Evolutionary conservation across 177 flowering plant species (phyloP).

Genomic region (Tripterygium wilfordii): DNA sequence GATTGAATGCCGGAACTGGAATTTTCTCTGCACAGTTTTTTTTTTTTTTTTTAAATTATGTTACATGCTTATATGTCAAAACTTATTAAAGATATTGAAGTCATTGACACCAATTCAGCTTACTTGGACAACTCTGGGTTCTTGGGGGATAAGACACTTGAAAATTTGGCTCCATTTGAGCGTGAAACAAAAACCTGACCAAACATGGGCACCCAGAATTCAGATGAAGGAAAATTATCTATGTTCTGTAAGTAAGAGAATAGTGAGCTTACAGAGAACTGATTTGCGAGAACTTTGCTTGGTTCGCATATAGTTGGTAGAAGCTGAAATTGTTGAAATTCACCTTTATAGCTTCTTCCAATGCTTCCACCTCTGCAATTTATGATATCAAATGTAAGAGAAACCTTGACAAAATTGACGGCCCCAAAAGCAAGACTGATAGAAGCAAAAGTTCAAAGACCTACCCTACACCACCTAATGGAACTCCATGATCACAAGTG

Average conservation of each 20-base stretch:
- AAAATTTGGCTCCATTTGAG: conserved; percentile 25
- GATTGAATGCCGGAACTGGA: conserved; percentile 59
- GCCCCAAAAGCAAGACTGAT: background rate
- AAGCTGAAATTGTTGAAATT: conserved; percentile 77
- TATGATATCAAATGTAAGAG: no score
- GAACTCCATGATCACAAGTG: conserved; percentile 60
- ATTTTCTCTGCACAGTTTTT: conserved; percentile 50
- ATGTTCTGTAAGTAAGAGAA: no score
- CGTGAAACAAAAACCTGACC: conserved; percentile 44
- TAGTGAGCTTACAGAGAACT: conserved; percentile 89
- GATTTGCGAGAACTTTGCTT: conserved; percentile 70
- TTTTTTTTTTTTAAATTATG: no score
- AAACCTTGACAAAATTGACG: no score
- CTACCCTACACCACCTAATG: conserved; percentile 95
- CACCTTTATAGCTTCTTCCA: conserved; percentile 81
- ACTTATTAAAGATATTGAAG: no score
- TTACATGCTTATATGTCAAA: no score
- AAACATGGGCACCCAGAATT: no score
- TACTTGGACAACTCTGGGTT: conserved; percentile 20
- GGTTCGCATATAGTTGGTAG: conserved; percentile 61
- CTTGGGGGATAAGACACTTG: conserved; percentile 33
- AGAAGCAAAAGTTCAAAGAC: no score
- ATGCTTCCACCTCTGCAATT: conserved; percentile 93
- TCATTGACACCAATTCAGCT: conserved; percentile 2
- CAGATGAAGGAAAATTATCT: no score